Base-by-base conservation (phyloP, 2,329 filamentous ascomycete species). In the Xylaria arbuscula region DNA sequence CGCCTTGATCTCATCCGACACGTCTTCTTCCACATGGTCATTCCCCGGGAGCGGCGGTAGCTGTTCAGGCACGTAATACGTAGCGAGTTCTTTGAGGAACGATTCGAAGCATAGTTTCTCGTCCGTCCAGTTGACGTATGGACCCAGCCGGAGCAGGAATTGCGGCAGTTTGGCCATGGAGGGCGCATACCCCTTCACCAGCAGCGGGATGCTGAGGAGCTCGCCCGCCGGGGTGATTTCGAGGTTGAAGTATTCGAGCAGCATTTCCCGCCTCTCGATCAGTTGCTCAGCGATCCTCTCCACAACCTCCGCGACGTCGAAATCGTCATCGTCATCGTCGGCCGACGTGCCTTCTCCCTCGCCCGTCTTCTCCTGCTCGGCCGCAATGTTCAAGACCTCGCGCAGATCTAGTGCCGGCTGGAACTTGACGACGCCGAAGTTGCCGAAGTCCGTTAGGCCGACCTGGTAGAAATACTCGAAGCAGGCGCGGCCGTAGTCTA, bases 401-500 rank as follows among this genome's bases (percentile, higher is more conserved):
- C 85, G 82, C 5, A 99, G 81, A 66, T 89, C 85, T 0, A 98
- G 86, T 0, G 93, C 87, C 1, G 93, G 92, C 57, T 89, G 88
- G 75, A 99, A 93, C 11, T 88, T 89, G 67, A 99, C 94, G 24
- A 85, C 80, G 2, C 96, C 96, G 76, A 97, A 98, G 78, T 99
- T 99, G 1, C 92, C 93, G 80, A 99, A 99, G 77, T 99, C 94
- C 0, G 94, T 97, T 42, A 99, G 86, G 0, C 94, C 95, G 22
- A 98, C 83, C 81, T 99, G 96, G 81, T 99, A 99, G 79, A 98
- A 97, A 79, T 95, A 97, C 75, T 98, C 95, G 70, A 90, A 92
- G 78, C 89, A 92, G 1, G 92, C 83, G 78, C 95, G 90, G 11
- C 94, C 96, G 76, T 99, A 99, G 80, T 99, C 96, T 61, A 99